Evolutionary conservation across 208 protist species (phyloP).

Genomic region (Leptomonas seymouri): DNA sequence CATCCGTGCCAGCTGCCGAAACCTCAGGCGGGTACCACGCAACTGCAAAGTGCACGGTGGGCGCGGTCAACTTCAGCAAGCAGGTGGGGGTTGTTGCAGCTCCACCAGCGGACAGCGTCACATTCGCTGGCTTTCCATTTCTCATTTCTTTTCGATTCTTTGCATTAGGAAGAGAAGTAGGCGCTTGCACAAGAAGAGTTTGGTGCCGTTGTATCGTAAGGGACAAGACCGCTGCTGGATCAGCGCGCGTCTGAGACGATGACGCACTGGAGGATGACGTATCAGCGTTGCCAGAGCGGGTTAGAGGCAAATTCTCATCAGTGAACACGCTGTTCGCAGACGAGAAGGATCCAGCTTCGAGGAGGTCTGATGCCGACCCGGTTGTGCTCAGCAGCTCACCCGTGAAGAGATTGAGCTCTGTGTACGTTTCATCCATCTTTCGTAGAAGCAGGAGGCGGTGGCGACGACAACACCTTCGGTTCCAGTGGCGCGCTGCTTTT

Average conservation of each 20-base stretch:
- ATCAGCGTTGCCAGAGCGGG: too few species aligned
- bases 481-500: constrained; percentile 25
- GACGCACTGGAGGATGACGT: neutral
- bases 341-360: neutral
- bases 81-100: neutral
- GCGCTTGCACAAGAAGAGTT: constrained; percentile 16
- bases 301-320: too few species aligned
- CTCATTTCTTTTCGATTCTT: neutral
- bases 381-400: constrained; percentile 18
- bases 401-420: constrained; percentile 46
- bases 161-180: neutral
- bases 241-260: neutral
- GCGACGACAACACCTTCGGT: constrained; percentile 16
- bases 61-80: constrained; percentile 19
- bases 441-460: constrained; percentile 42
- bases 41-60: constrained; percentile 11
- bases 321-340: neutral
- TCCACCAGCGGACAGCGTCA: neutral
- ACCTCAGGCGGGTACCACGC: constrained; percentile 13
- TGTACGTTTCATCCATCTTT: constrained; percentile 35
- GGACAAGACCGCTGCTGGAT: constrained; percentile 17
- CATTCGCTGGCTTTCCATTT: neutral
- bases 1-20: neutral
- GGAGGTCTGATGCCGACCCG: neutral
- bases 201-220: constrained; percentile 10